Evolutionary conservation across 2,329 filamentous ascomycete species (phyloP).

Genomic region (Penicillium sp.): DNA sequence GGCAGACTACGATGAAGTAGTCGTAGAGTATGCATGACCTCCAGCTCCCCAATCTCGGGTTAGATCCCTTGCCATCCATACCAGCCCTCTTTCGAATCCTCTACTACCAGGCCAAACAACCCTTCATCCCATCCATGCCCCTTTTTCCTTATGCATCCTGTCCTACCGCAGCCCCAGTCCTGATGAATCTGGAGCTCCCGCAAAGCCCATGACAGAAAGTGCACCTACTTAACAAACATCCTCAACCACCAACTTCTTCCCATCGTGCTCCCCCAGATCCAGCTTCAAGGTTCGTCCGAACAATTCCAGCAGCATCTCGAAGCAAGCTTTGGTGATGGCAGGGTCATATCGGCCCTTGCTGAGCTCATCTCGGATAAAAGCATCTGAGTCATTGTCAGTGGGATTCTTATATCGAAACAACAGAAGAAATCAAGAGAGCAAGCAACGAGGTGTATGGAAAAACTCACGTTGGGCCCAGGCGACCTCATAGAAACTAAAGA

Average conservation of each 20-base stretch:
- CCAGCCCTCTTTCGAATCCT: slow-evolving; percentile 4
- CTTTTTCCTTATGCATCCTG: neutral
- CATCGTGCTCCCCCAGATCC: slow-evolving; percentile 73
- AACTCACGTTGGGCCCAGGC: slow-evolving; percentile 82
- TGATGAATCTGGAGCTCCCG: neutral
- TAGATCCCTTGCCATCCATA: neutral
- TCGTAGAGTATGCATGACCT: neutral
- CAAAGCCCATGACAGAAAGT: neutral
- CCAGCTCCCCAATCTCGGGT: neutral
- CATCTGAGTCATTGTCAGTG: slow-evolving; percentile 56
- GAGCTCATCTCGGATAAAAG: slow-evolving; percentile 89
- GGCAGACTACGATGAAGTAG: no score
- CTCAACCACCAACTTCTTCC: slow-evolving; percentile 65
- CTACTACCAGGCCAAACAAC: neutral
- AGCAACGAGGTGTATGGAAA: neutral
- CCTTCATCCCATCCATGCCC: neutral
- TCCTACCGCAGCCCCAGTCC: neutral
- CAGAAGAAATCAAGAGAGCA: neutral
- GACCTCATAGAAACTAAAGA: slow-evolving; percentile 83
- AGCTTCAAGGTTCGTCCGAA: slow-evolving; percentile 78
- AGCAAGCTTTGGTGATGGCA: slow-evolving; percentile 82
- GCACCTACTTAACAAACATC: slow-evolving; percentile 64
- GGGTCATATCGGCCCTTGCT: slow-evolving; percentile 94
- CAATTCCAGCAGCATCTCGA: slow-evolving; percentile 84
- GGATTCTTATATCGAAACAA: neutral